Evolutionary conservation across 768 basidiomycete genomes (phyloP).

Genomic region (Phaffia tasmanica): DNA sequence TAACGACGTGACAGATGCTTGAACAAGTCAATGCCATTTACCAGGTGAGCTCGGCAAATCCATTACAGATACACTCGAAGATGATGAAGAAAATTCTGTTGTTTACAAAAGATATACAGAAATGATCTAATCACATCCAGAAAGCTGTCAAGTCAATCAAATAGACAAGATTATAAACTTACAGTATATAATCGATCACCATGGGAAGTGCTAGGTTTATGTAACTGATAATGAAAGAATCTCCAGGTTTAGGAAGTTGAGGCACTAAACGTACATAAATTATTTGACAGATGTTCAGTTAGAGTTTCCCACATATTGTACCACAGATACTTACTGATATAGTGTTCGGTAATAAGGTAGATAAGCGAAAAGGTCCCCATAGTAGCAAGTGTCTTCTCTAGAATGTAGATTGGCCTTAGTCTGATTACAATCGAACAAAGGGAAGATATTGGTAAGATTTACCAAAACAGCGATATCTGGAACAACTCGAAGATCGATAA

Average conservation of each 20-base stretch:
- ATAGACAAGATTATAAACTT: constrained; percentile 49
- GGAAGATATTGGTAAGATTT: background rate
- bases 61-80: constrained; percentile 74
- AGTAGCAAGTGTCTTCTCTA: constrained; percentile 66
- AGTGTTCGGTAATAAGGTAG: constrained; percentile 80
- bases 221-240: constrained; percentile 15
- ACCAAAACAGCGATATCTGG: background rate
- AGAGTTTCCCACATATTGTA: constrained; percentile 40
- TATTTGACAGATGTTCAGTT: background rate
- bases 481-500: background rate
- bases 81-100: constrained; percentile 30
- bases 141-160: no score
- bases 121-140: background rate
- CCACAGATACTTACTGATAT: constrained; percentile 57
- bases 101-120: constrained; percentile 21
- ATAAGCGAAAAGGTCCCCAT: constrained; percentile 94
- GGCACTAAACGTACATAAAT: constrained; percentile 8
- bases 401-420: constrained; percentile 58
- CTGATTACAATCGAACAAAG: constrained; percentile 27
- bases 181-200: constrained; percentile 62
- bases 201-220: constrained; percentile 27
- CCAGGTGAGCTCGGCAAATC: constrained; percentile 85
- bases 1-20: no score
- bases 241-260: constrained; percentile 15
- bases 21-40: constrained; percentile 39